Percentiles rank a stretch among this genome's conserved stretches.
These are phyloP conservation scores for Aureobasidium sp. DNA, from an alignment of 2,329 filamentous ascomycete species.

Conservation along the genomic window DNA sequence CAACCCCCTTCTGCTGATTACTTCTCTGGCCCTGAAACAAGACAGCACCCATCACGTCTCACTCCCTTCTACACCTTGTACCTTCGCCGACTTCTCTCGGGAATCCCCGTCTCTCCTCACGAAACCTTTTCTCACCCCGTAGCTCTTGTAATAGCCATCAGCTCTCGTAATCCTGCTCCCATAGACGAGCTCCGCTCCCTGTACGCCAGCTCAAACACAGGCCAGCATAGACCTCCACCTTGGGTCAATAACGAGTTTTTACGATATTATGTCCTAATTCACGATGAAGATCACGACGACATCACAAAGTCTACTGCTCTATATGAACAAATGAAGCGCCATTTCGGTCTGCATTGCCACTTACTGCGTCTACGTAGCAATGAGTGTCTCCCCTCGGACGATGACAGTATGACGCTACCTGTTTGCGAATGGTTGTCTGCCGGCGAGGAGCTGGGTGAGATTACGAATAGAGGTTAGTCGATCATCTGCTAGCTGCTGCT, in stretches of 20 bases:
- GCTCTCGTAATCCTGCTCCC: constrained; percentile 73
- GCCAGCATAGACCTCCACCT: constrained; percentile 63
- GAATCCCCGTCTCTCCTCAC: constrained; percentile 69
- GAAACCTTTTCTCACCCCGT: constrained; percentile 95
- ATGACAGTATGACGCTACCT: constrained; percentile 78
- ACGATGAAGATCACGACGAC: constrained; percentile 93
- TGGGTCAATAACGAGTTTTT: constrained; percentile 92
- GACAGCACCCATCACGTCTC: constrained; percentile 22
- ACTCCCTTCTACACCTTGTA: constrained; percentile 71
- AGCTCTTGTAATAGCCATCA: constrained; percentile 89
- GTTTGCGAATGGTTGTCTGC: constrained; percentile 85
- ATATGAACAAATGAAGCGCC: constrained; percentile 99
- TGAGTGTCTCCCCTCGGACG: constrained; percentile 80
- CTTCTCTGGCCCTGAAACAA: constrained; percentile 32
- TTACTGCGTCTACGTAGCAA: constrained; percentile 77
- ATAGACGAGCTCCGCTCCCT: constrained; percentile 80
- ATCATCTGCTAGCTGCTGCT: not conserved
- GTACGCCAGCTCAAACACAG: constrained; percentile 77
- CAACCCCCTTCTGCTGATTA: constrained; percentile 37
- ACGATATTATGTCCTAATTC: constrained; percentile 90
- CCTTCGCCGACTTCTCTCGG: constrained; percentile 73
- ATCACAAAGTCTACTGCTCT: constrained; percentile 81
- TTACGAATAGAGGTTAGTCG: constrained; percentile 53
- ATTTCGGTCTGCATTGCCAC: constrained; percentile 93
- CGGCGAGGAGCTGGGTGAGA: constrained; percentile 70